Evolutionary conservation across 2,329 filamentous ascomycete species (phyloP), one percentile per base, ranked within the genome.

Genomic region (Emergomyces pasteurianus): DNA sequence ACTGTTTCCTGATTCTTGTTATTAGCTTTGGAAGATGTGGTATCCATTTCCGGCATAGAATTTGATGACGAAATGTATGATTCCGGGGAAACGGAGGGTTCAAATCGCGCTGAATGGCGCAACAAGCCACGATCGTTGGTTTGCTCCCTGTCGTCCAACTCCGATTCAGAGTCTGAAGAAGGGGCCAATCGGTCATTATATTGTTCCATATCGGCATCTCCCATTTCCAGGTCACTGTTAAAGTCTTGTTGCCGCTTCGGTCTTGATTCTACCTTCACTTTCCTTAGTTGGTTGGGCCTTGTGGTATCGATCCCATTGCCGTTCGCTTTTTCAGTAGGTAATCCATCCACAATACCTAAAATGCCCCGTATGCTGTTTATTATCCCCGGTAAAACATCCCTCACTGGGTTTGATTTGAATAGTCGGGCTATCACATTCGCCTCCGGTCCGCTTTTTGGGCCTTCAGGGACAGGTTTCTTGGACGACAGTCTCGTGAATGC

Each of bases 381-480:
- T 31, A 80, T 73, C 42, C 75, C 75, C 26, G 78, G 76, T 50
- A 85, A 70, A 2, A 78, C 80, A 64, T 81, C 78, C 69, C 80
- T 81, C 14, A 85, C 82, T 0, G 81, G 81, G 59, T 78, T 80
- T 16, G 83, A 82, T 62, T 84, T 86, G 68, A 81, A 85, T 58
- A 86, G 65, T 58, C 84, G 73, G 16, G 82, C 83, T 54, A 78
- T 74, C 16, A 86, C 82, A 72, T 86, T 86, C 21, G 81, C 74
- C 58, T 78, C 75, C 1, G 80, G 78, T 0, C 73, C 79, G 56
- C 72, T 63, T 40, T 58, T 60, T 70, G 21, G 75, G 71, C 7
- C 75, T 70, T 16, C 75, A 70, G 3, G 71, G 61, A 8, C 69
- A 36, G 64, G 76, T 64, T 71, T 75, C 64, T 71, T 71, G 3